A percentile compares a stretch with the other conserved stretches of the same genome.
Evolutionary conservation across 192 early-diverging fungal species (phyloP).

Genomic region (Gorgonomyces haynaldii): DNA sequence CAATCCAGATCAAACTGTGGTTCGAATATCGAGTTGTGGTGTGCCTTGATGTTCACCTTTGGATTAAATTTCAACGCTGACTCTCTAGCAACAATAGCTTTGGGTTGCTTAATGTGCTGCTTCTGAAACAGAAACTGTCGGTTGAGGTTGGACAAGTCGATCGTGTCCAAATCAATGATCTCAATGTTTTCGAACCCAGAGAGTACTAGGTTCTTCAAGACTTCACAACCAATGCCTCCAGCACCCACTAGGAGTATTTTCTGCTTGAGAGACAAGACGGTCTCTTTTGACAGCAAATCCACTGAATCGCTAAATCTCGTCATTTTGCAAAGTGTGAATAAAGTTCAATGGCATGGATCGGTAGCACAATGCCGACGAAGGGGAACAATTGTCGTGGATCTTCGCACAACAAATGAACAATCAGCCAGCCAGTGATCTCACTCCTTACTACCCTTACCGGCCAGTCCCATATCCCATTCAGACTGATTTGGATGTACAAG

Average conservation of each 20-base stretch:
- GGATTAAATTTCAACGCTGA: constrained; percentile 83
- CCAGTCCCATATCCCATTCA: no score
- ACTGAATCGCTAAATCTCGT: no score
- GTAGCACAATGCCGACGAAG: no score
- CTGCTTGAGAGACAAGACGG: no score
- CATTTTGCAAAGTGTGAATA: no score
- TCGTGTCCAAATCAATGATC: constrained; percentile 94
- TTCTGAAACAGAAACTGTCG: constrained; percentile 98
- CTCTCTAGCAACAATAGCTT: constrained; percentile 76
- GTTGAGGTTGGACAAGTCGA: constrained; percentile 96
- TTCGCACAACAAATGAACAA: no score
- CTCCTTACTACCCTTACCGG: no score
- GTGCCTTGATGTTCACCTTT: constrained; percentile 54
- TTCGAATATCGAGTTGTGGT: constrained; percentile 85
- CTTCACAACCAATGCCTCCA: constrained; percentile 97
- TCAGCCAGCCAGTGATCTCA: no score
- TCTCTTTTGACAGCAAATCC: no score
- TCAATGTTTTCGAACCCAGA: constrained; percentile 74
- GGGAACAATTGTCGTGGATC: no score
- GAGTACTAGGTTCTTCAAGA: constrained; percentile 89
- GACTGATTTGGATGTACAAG: no score
- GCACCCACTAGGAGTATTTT: constrained; percentile 41
- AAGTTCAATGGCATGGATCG: no score
- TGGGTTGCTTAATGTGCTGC: constrained; percentile 83
- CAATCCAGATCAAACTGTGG: constrained; percentile 70